A percentile compares a stretch with the other conserved stretches of the same genome.
Conservation (phyloP, 345 rosid genomes). For the Aethionema arabicum region DNA sequence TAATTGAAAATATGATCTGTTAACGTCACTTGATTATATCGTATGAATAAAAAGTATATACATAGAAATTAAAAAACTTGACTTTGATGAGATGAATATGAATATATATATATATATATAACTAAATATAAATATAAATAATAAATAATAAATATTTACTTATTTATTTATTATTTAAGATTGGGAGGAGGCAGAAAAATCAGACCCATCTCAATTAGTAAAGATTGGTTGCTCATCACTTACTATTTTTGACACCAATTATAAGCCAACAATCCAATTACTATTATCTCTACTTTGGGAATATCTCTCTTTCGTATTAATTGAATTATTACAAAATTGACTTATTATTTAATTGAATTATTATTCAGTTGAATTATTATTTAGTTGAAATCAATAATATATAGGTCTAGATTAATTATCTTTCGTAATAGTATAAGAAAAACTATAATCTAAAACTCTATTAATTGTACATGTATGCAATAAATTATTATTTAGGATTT, state of each 20-base stretch:
- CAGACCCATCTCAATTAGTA: constrained; percentile 27
- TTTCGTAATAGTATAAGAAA: no score
- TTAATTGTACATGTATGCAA: no score
- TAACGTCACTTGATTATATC: background rate
- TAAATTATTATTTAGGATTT: no score
- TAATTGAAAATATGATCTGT: background rate
- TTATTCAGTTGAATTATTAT: no score
- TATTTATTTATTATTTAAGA: background rate
- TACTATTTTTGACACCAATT: constrained; percentile 32
- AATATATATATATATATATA: no score
- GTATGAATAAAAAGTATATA: background rate
- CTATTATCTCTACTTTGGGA: constrained; percentile 21
- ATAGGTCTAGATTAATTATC: no score
- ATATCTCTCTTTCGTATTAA: constrained; percentile 30
- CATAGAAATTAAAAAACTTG: background rate
- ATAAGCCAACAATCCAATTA: constrained; percentile 18
- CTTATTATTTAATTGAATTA: no score
- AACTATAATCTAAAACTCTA: no score
- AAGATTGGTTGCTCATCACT: constrained; percentile 23
- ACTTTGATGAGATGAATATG: constrained; percentile 18
- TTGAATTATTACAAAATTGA: no score
- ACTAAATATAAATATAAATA: no score
- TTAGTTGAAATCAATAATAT: no score
- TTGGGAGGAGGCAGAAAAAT: constrained; percentile 26
- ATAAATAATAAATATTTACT: no score